Evolutionary conservation across 495 filamentous ascomycete species (phyloP).

Genomic region (Halenospora varia): DNA sequence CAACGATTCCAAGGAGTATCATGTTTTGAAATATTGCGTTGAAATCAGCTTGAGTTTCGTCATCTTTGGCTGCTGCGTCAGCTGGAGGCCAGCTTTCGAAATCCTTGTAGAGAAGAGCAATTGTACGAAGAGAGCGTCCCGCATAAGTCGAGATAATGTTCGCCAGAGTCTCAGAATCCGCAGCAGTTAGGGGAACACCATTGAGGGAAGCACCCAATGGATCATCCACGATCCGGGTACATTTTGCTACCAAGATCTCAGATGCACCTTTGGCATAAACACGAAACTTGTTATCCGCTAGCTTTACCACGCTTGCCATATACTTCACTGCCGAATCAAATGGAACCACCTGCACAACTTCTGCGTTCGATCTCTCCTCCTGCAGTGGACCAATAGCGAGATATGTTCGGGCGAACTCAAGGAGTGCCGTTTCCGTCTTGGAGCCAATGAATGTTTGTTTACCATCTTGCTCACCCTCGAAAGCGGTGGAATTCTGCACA

Average conservation of each 20-base stretch:
- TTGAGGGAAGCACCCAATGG: too few relatives aligned
- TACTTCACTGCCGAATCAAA: conserved; percentile 87
- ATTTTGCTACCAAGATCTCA: conserved; percentile 73
- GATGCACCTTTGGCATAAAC: conserved; percentile 85
- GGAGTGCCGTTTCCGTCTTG: conserved; percentile 82
- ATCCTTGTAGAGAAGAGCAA: conserved; percentile 81
- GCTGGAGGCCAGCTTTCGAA: conserved; percentile 85
- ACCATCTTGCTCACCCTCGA: conserved; percentile 75
- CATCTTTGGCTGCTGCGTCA: conserved; percentile 62
- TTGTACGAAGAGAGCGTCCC: conserved; percentile 76
- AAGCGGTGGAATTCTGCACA: conserved; percentile 81
- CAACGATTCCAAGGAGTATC: conserved; percentile 63
- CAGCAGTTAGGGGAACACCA: too few relatives aligned
- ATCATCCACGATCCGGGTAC: conserved; percentile 67
- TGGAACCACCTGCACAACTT: conserved; percentile 69
- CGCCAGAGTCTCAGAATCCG: too few relatives aligned
- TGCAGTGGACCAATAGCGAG: conserved; percentile 69
- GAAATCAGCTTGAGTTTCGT: conserved; percentile 39
- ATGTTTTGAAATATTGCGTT: conserved; percentile 66
- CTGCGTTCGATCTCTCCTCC: conserved; percentile 64
- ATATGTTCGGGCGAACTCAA: conserved; percentile 68
- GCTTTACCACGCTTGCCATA: conserved; percentile 73
- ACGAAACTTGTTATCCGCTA: conserved; percentile 60
- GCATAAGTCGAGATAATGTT: too few relatives aligned
- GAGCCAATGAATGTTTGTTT: conserved; percentile 73